Percentiles rank a stretch among this genome's conserved stretches.
Conservation (phyloP, 495 filamentous ascomycete genomes). For the Bombardia bombarda region DNA sequence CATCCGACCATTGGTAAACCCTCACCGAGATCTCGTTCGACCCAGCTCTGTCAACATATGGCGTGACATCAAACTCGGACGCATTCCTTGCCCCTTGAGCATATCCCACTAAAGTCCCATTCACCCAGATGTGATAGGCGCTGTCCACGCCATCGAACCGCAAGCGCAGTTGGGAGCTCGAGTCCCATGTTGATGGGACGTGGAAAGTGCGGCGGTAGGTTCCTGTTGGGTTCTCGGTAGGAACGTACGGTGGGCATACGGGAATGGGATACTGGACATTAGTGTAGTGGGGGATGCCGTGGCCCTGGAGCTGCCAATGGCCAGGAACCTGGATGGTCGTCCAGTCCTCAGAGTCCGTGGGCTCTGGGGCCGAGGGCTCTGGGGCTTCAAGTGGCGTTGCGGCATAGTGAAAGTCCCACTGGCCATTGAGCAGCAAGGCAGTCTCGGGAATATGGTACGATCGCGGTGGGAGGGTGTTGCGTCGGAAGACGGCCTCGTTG, state of each 20-base stretch:
- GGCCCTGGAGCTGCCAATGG: constrained; percentile 60
- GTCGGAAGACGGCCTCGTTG: constrained; percentile 32
- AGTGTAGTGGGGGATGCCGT: constrained; percentile 53
- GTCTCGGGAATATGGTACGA: constrained; percentile 43
- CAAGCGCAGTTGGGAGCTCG: constrained; percentile 40
- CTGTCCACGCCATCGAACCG: constrained; percentile 63
- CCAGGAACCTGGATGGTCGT: constrained; percentile 49
- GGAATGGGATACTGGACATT: constrained; percentile 55
- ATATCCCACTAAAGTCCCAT: constrained; percentile 51
- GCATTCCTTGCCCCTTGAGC: constrained; percentile 57
- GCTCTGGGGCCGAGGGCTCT: constrained; percentile 16
- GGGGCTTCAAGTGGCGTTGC: constrained; percentile 40
- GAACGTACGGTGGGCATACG: constrained; percentile 48
- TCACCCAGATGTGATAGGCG: constrained; percentile 58
- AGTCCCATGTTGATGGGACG: constrained; percentile 32
- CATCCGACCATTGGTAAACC: constrained; percentile 58
- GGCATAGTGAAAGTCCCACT: constrained; percentile 53
- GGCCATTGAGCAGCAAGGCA: constrained; percentile 43
- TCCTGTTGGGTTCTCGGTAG: constrained; percentile 53
- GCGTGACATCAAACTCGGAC: constrained; percentile 53
- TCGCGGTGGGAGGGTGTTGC: constrained; percentile 42
- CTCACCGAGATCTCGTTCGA: constrained; percentile 47
- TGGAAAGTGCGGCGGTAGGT: constrained; percentile 49
- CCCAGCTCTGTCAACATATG: constrained; percentile 26
- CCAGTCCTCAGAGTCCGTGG: constrained; percentile 30